phyloP scores from a whole-genome alignment of 179 eudicot species.

The Pouteria campechiana region DNA sequence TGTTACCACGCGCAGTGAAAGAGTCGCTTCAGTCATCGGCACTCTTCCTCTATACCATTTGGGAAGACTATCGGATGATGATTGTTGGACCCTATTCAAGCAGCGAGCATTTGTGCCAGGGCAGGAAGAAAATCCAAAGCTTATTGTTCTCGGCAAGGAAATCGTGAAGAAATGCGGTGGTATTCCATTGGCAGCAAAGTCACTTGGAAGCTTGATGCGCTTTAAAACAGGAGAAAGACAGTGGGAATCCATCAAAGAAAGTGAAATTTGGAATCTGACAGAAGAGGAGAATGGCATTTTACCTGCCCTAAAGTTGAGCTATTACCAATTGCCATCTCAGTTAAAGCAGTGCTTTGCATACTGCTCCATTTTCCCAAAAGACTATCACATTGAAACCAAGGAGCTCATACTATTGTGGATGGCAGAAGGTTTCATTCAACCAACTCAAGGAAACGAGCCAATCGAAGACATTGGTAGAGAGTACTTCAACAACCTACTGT shows the following conservation, averaged over 20 bases:
- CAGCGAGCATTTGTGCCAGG: constrained; percentile 1
- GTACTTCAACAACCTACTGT: not conserved
- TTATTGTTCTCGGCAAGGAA: constrained; percentile 9
- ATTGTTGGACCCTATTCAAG: constrained; percentile 4
- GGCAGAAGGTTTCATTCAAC: constrained; percentile 13
- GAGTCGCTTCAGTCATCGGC: constrained; percentile 4
- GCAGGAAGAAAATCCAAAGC: constrained; percentile 3
- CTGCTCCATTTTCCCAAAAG: constrained; percentile 2
- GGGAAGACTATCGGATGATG: not conserved
- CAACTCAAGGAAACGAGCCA: not conserved
- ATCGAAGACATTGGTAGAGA: not conserved
- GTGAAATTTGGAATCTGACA: constrained; percentile 4
- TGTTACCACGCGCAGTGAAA: constrained; percentile 1
- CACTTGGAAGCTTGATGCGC: constrained; percentile 9
- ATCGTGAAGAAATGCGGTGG: constrained; percentile 17
- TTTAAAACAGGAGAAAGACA: constrained; percentile 8
- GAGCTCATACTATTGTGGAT: constrained; percentile 1
- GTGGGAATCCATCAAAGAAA: constrained; percentile 11
- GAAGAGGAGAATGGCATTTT: not conserved
- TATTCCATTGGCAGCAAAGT: constrained; percentile 16
- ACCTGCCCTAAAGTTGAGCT: constrained; percentile 9
- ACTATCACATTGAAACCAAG: not conserved
- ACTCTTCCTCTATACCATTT: not conserved
- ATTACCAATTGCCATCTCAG: constrained; percentile 12
- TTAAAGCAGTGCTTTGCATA: constrained; percentile 18